Percentiles rank a stretch among this genome's conserved stretches.
Conservation (phyloP, 148 eudicot species). For the Fagopyrum esculentum region DNA sequence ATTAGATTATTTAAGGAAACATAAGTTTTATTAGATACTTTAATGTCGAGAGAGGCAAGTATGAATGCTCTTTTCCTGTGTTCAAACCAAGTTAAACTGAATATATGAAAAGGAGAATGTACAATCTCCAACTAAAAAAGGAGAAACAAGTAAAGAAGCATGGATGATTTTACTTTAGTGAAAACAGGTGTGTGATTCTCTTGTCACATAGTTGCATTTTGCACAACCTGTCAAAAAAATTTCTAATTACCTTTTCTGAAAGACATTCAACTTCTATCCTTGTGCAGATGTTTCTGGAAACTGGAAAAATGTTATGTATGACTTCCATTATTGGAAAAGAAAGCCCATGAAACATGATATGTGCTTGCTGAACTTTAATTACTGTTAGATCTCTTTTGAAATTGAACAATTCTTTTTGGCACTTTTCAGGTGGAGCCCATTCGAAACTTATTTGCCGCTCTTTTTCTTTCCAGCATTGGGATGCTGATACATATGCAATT, state of each 20-base stretch:
- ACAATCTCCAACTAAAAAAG: no score
- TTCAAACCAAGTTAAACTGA: no score
- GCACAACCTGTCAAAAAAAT: not conserved
- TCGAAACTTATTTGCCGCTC: constrained; percentile 96
- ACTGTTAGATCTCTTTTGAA: not conserved
- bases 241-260: not conserved
- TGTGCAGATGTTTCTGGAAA: not conserved
- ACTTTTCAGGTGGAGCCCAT: constrained; percentile 90
- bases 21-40: not conserved
- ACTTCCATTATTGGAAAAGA: not conserved
- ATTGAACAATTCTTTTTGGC: not conserved
- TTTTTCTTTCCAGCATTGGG: constrained; percentile 95
- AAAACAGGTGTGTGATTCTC: not conserved
- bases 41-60: not conserved
- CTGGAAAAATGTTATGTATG: not conserved
- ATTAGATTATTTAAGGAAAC: not conserved
- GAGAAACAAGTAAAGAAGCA: not conserved
- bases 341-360: not conserved
- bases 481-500: constrained; percentile 96
- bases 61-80: no score
- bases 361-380: not conserved
- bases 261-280: not conserved
- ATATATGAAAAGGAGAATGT: no score
- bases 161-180: not conserved
- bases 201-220: not conserved